Evolutionary conservation across 129 eudicot genomes (phyloP).

Genomic region (Saposhnikovia divaricata): DNA sequence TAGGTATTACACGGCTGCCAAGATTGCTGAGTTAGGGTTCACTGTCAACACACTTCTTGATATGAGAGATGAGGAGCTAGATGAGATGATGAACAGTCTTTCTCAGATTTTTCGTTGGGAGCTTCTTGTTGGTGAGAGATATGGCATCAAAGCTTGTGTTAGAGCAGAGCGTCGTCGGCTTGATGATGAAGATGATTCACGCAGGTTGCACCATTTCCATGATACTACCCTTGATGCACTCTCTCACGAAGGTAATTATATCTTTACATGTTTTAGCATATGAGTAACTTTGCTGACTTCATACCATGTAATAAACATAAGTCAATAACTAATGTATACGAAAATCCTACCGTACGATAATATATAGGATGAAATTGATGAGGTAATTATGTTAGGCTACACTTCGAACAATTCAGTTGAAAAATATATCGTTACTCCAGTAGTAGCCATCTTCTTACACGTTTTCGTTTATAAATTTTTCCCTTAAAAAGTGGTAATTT

Average conservation of each 20-base stretch:
- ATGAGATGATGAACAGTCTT: conserved; percentile 94
- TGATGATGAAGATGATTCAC: conserved; percentile 81
- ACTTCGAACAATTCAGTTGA: too few species aligned
- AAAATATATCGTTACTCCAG: too few species aligned
- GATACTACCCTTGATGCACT: conserved; percentile 71
- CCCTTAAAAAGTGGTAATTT: too few species aligned
- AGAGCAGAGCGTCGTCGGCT: conserved; percentile 84
- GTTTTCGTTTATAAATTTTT: too few species aligned
- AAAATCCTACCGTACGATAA: too few species aligned
- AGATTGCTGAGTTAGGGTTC: conserved; percentile 90
- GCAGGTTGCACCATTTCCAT: conserved; percentile 48
- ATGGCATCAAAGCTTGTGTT: conserved; percentile 83
- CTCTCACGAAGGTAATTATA: conserved; percentile 73
- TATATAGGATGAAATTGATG: too few species aligned
- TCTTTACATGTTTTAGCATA: too few species aligned
- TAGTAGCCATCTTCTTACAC: too few species aligned
- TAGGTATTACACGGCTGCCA: conserved; percentile 75
- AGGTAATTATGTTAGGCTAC: too few species aligned
- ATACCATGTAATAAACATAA: too few species aligned
- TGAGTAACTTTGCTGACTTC: too few species aligned
- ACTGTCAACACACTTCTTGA: conserved; percentile 83
- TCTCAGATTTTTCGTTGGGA: conserved; percentile 92
- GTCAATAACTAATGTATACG: too few species aligned
- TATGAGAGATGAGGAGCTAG: conserved; percentile 96
- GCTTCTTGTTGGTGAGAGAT: conserved; percentile 89